A percentile compares a stretch with the other conserved stretches of the same genome.
Evolutionary conservation across 2,329 filamentous ascomycete species (phyloP).

Genomic region (Metarhizium humberi): DNA sequence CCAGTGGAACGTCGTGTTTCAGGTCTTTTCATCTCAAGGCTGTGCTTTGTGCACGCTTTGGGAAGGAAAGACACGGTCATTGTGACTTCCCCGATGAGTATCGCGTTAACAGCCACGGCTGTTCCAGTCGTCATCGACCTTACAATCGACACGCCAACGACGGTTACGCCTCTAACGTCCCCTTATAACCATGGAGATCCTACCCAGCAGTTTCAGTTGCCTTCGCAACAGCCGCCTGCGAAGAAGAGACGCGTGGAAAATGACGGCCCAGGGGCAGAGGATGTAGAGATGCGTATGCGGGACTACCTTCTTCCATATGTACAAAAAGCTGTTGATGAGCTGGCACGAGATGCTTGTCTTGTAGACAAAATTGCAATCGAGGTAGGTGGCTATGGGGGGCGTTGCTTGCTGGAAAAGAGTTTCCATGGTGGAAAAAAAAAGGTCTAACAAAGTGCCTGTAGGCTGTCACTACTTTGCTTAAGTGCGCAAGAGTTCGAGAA

Average conservation of each 20-base stretch:
- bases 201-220: background rate
- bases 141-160: conserved; percentile 7
- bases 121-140: conserved; percentile 20
- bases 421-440: background rate
- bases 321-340: conserved; percentile 12
- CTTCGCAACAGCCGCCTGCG: conserved; percentile 15
- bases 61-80: background rate
- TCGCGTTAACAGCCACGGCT: conserved; percentile 16
- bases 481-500: conserved; percentile 13
- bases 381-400: conserved; percentile 14
- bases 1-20: background rate
- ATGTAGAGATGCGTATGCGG: conserved; percentile 16
- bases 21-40: background rate
- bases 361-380: conserved; percentile 19
- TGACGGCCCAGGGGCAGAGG: conserved; percentile 6
- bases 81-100: conserved; percentile 14
- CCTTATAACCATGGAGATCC: background rate
- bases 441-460: conserved; percentile 3
- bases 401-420: background rate
- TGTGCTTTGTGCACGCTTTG: conserved; percentile 1
- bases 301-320: conserved; percentile 25
- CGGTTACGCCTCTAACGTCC: conserved; percentile 5
- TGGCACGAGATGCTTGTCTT: conserved; percentile 15
- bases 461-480: conserved; percentile 15
- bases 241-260: conserved; percentile 22